These are phyloP conservation scores for Blastobotrys niveus DNA, from an alignment of 1,139 yeast genomes.

Conservation along the genomic window DNA sequence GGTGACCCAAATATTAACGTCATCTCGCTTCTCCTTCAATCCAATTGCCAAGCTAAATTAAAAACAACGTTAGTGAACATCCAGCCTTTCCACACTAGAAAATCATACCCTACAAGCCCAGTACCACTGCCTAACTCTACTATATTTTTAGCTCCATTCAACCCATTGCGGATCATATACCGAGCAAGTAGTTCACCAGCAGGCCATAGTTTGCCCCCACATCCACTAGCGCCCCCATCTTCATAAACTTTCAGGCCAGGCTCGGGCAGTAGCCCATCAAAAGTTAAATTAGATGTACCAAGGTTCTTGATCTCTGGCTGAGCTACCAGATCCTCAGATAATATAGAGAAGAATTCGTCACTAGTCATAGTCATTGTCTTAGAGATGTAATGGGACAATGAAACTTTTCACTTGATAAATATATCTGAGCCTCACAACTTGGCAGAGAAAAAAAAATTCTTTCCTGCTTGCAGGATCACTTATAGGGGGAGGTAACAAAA, in stretches of 20 bases:
- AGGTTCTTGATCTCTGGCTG: constrained; percentile 36
- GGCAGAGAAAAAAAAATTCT: neutral
- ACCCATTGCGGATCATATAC: constrained; percentile 37
- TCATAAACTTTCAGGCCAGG: constrained; percentile 42
- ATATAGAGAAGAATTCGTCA: neutral
- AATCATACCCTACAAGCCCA: constrained; percentile 45
- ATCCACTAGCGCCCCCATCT: constrained; percentile 53
- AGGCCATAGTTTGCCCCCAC: constrained; percentile 58
- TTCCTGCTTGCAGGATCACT: neutral
- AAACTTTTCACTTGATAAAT: neutral
- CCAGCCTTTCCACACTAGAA: neutral
- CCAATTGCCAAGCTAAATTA: constrained; percentile 36
- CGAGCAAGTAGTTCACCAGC: constrained; percentile 50
- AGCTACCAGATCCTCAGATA: constrained; percentile 30
- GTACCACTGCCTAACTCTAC: constrained; percentile 54
- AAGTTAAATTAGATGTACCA: constrained; percentile 39
- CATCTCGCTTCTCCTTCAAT: constrained; percentile 28
- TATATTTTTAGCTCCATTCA: constrained; percentile 31
- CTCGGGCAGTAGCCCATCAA: constrained; percentile 38
- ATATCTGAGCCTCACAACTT: neutral
- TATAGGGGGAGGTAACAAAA: no score
- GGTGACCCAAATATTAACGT: constrained; percentile 41
- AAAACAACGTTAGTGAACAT: constrained; percentile 4
- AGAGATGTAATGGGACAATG: neutral
- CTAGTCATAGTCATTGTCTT: neutral